Conservation (phyloP, 495 filamentous ascomycete genomes). For the Letharia lupina region DNA sequence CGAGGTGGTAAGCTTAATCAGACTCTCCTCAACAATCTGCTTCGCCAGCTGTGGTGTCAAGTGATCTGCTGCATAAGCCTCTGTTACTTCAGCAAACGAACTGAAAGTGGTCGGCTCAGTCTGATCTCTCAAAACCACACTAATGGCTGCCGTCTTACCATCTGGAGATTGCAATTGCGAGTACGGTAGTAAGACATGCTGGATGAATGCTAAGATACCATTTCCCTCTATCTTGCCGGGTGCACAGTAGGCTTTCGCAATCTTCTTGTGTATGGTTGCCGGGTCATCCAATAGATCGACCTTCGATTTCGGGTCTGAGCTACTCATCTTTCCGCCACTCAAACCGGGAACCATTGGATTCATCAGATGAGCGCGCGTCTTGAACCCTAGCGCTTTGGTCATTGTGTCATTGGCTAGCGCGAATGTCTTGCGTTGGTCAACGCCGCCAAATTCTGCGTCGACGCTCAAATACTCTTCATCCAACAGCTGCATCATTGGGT, state of each 20-base stretch:
- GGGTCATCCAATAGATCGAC: constrained; percentile 77
- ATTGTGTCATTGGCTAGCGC: constrained; percentile 55
- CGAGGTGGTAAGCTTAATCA: constrained; percentile 2
- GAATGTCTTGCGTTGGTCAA: constrained; percentile 88
- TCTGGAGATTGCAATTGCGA: constrained; percentile 12
- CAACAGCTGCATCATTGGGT: constrained; percentile 66
- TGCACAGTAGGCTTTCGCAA: constrained; percentile 66
- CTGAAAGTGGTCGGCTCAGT: constrained; percentile 7
- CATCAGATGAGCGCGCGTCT: constrained; percentile 67
- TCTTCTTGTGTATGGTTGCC: constrained; percentile 64
- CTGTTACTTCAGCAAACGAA: constrained; percentile 7
- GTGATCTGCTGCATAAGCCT: constrained; percentile 5
- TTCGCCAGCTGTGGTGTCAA: constrained; percentile 16
- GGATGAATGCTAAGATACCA: constrained; percentile 69
- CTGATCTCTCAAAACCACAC: constrained; percentile 11
- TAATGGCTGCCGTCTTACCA: constrained; percentile 11
- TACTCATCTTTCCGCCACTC: constrained; percentile 68
- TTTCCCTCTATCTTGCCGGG: constrained; percentile 72
- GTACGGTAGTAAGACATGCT: constrained; percentile 66
- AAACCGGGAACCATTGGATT: constrained; percentile 82
- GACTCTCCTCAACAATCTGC: constrained; percentile 8
- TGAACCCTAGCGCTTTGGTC: constrained; percentile 38
- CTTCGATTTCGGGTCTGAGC: constrained; percentile 58
- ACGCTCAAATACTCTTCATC: constrained; percentile 83
- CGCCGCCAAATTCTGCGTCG: constrained; percentile 60